These are phyloP conservation scores for Tillandsia fasciculata DNA, from an alignment of 176 grass and related monocot species.

Conservation along the genomic window DNA sequence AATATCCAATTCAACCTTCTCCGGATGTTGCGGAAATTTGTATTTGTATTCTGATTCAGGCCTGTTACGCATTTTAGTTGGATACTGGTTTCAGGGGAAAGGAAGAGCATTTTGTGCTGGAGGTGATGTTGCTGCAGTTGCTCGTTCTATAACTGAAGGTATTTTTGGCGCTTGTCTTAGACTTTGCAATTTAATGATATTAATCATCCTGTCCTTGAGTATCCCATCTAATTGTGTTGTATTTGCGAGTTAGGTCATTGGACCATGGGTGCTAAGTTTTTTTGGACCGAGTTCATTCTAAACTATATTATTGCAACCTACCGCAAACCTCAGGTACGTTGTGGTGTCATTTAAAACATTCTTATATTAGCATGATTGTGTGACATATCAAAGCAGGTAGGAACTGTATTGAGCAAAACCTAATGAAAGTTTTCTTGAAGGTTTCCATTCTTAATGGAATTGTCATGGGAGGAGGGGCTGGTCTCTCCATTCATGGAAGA, in stretches of 20 bases:
- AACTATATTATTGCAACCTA: constrained; percentile 89
- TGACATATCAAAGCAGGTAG: neutral
- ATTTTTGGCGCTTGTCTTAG: neutral
- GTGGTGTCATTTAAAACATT: constrained; percentile 12
- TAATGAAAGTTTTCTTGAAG: constrained; percentile 25
- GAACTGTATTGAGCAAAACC: neutral
- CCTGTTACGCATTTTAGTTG: constrained; percentile 1
- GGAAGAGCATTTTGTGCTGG: constrained; percentile 99
- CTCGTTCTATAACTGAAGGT: constrained; percentile 30
- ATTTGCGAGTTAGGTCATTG: constrained; percentile 47
- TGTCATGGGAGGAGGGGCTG: constrained; percentile 84
- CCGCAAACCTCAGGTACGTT: constrained; percentile 73
- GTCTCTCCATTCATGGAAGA: constrained; percentile 87
- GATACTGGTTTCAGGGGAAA: constrained; percentile 56
- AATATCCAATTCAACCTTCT: too few relatives aligned
- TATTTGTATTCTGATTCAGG: neutral
- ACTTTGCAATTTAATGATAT: neutral
- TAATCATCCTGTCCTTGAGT: neutral
- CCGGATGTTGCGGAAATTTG: too few relatives aligned
- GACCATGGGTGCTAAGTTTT: constrained; percentile 68
- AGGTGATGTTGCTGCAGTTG: constrained; percentile 75
- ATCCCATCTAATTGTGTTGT: neutral
- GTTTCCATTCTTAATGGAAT: constrained; percentile 89
- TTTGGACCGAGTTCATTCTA: constrained; percentile 63
- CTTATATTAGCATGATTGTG: neutral